Percentiles rank a stretch among this genome's conserved stretches.
Conservation (phyloP, 1,139 yeast species). For the Kluyveromyces marxianus region DNA sequence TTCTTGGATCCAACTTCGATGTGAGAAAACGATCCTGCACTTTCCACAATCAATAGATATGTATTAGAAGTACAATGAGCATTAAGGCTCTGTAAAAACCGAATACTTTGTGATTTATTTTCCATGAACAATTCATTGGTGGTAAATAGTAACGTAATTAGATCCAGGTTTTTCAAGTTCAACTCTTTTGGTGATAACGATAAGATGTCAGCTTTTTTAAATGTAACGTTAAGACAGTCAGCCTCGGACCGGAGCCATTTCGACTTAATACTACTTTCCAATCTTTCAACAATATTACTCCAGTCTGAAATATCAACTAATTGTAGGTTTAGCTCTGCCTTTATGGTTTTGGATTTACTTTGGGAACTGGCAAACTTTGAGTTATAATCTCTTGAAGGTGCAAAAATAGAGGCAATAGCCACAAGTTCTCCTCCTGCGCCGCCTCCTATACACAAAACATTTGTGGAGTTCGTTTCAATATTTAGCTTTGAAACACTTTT, state of each 20-base stretch:
- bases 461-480: slow-evolving; percentile 15
- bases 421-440: slow-evolving; percentile 85
- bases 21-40: slow-evolving; percentile 86
- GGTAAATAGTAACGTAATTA: slow-evolving; percentile 73
- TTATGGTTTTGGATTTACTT: neutral
- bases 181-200: slow-evolving; percentile 22
- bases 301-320: slow-evolving; percentile 78
- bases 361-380: slow-evolving; percentile 12
- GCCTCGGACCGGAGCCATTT: slow-evolving; percentile 44
- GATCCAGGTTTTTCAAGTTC: slow-evolving; percentile 25
- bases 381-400: slow-evolving; percentile 39
- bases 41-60: slow-evolving; percentile 62
- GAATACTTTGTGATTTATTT: slow-evolving; percentile 53
- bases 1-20: slow-evolving; percentile 65
- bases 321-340: slow-evolving; percentile 34
- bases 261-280: slow-evolving; percentile 37
- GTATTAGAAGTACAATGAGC: slow-evolving; percentile 46
- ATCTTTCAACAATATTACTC: slow-evolving; percentile 43
- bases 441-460: slow-evolving; percentile 68
- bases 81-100: slow-evolving; percentile 48
- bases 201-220: slow-evolving; percentile 45
- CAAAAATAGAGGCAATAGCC: slow-evolving; percentile 56
- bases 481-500: neutral
- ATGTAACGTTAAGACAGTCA: slow-evolving; percentile 37
- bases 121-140: slow-evolving; percentile 79